Base-by-base conservation (phyloP, 176 grass and related monocot species). In the Rhynchospora pubera region DNA sequence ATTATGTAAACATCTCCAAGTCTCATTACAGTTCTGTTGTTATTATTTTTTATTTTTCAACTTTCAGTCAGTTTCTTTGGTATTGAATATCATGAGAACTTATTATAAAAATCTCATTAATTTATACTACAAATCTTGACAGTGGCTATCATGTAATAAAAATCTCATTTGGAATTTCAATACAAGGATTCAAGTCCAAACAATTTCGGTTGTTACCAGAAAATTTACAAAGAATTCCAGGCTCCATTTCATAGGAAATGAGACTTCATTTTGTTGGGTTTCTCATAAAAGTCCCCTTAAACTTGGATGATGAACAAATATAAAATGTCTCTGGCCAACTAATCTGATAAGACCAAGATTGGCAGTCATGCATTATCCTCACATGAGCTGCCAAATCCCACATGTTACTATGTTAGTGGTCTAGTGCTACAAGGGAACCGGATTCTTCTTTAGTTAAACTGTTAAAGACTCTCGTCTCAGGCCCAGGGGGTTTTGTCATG, bases 361-460 rank as follows among this genome's bases (percentile, higher is more conserved):
- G 43, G 47, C 71, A 75, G 10, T 75, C 72, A 56, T 30, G 19
- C 22, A 77, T 77, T 53, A 8, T 73, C 23, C 21, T 26, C 24
- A 77, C 48, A 56, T 77, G 72, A 75, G 46, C 72, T 55, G 43
- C 68, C 68, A 72, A n/a, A 50, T 23, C 68, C 68, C 68, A 55
- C 72, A 77, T 30, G 50, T n/a, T n/a, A n/a, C n/a, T n/a, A n/a
- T n/a, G n/a, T 68, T 45, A 77, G 72, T 7, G 69, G 14, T 73
- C 5, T 45, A 70, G 66, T 45, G 48, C 50, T 76, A 76, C 72
- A 14, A 76, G 72, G 18, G 72, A 77, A 77, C 48, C 55, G 43
- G 72, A 77, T 77, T 56, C 72, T 51, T 51, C 6, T 2, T 73
- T 72, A 72, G 47, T 76, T 76, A n/a, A n/a, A n/a, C n/a, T n/a